These are phyloP conservation scores for Plasmopara halstedii DNA, from an alignment of 352 stramenopile genomes.

Conservation along the genomic window DNA sequence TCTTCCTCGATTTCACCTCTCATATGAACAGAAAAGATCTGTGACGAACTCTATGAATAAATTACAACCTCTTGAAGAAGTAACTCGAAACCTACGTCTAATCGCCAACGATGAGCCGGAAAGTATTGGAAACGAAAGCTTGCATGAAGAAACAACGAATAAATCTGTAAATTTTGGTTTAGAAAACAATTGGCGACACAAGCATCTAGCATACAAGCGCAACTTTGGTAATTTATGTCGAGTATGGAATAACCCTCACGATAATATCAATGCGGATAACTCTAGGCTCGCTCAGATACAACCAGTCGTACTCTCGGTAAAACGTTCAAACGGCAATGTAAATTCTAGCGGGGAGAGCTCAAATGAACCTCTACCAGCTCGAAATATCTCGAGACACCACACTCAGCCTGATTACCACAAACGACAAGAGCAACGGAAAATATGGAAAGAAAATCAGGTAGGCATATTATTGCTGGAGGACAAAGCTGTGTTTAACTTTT, in stretches of 20 bases:
- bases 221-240: neutral
- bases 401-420: constrained; percentile 43
- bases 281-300: constrained; percentile 4
- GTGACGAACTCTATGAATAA: constrained; percentile 41
- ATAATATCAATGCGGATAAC: neutral
- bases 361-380: constrained; percentile 13
- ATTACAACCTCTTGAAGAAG: constrained; percentile 8
- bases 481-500: neutral
- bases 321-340: no score
- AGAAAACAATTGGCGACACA: neutral
- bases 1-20: constrained; percentile 42
- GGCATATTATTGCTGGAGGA: neutral
- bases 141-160: constrained; percentile 12
- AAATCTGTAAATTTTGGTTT: neutral
- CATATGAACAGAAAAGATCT: constrained; percentile 28
- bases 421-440: constrained; percentile 60
- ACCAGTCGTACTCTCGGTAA: no score
- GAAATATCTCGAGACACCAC: constrained; percentile 7
- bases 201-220: neutral
- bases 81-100: neutral
- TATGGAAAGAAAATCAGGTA: constrained; percentile 71
- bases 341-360: constrained; percentile 9
- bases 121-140: constrained; percentile 3
- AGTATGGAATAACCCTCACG: neutral
- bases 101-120: constrained; percentile 8